These are phyloP conservation scores for Persicaria tinctoria DNA, from an alignment of 148 eudicot genomes.

Conservation along the genomic window DNA sequence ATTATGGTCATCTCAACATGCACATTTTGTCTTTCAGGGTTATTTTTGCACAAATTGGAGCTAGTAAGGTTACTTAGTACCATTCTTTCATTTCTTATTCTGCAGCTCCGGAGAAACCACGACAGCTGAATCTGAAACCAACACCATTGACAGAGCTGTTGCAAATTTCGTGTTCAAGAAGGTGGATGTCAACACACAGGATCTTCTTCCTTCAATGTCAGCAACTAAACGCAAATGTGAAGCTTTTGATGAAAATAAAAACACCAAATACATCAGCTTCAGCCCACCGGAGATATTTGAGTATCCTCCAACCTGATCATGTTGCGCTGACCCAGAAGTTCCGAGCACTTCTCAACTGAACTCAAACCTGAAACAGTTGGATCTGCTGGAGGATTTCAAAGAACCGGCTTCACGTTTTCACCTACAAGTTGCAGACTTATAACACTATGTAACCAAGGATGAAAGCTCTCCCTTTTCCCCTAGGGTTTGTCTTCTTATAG, in stretches of 20 bases:
- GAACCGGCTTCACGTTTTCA: background rate
- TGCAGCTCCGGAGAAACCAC: constrained; percentile 37
- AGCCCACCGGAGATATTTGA: constrained; percentile 1
- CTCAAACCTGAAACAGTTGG: background rate
- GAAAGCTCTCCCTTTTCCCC: background rate
- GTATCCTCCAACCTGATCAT: background rate
- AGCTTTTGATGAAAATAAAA: constrained; percentile 5
- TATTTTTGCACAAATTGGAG: background rate
- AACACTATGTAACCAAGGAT: background rate
- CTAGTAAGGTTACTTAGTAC: background rate
- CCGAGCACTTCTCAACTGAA: background rate
- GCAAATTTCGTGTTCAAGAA: constrained; percentile 67
- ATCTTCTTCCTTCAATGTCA: constrained; percentile 20
- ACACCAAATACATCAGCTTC: constrained; percentile 6
- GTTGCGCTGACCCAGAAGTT: no score
- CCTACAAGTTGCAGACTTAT: background rate
- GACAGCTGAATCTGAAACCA: constrained; percentile 38
- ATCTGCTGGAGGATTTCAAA: background rate
- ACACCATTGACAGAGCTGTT: constrained; percentile 65
- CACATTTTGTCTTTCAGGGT: no score
- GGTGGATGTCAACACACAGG: constrained; percentile 21
- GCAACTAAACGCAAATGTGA: constrained; percentile 17
- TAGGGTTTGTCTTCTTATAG: background rate
- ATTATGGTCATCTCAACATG: background rate
- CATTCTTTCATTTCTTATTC: background rate